These are phyloP conservation scores for Podospora pseudoanserina DNA, from an alignment of 495 filamentous ascomycete genomes.

Conservation along the genomic window DNA sequence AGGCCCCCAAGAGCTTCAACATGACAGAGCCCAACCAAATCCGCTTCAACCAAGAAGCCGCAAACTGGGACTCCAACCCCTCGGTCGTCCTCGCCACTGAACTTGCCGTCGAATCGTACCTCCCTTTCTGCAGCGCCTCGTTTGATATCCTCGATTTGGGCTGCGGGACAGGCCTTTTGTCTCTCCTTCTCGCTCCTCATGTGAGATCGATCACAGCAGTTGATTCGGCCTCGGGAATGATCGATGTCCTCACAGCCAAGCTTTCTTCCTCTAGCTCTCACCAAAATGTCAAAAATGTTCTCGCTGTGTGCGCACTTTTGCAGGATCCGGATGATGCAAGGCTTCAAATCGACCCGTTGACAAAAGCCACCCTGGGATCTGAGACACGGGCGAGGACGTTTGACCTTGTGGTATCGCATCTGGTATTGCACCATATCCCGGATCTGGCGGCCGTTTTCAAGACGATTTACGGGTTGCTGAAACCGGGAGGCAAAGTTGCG, in stretches of 20 bases:
- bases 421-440: constrained; percentile 55
- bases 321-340: constrained; percentile 25
- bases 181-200: constrained; percentile 43
- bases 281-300: constrained; percentile 26
- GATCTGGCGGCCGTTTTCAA: constrained; percentile 38
- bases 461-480: constrained; percentile 43
- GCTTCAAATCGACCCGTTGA: constrained; percentile 22
- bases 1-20: neutral
- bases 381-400: constrained; percentile 26
- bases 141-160: constrained; percentile 53
- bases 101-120: constrained; percentile 32
- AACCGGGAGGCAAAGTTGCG: constrained; percentile 41
- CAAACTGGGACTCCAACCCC: constrained; percentile 40
- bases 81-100: constrained; percentile 31
- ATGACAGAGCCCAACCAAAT: constrained; percentile 1
- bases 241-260: constrained; percentile 45
- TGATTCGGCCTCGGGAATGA: constrained; percentile 53
- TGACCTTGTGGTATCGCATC: constrained; percentile 48
- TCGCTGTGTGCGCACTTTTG: constrained; percentile 19
- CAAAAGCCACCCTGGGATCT: constrained; percentile 1
- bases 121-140: constrained; percentile 20
- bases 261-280: constrained; percentile 20
- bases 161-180: constrained; percentile 55
- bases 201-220: constrained; percentile 45
- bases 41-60: constrained; percentile 42